Evolutionary conservation across 2,329 filamentous ascomycete species (phyloP), one percentile per base, ranked within the genome.

Genomic region (Aspergillus neotritici): DNA sequence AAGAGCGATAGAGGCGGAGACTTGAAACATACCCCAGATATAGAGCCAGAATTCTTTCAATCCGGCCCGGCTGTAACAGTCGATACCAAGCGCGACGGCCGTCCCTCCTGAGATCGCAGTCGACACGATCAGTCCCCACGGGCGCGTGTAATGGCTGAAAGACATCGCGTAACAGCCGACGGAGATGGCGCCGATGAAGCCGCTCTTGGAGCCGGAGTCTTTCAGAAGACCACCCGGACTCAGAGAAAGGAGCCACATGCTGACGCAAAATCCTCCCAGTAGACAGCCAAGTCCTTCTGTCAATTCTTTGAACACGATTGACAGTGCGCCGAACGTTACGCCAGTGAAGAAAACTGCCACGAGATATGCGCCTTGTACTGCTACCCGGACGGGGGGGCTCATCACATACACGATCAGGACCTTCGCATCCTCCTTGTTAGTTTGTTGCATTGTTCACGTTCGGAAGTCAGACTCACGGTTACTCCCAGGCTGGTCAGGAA

Each of bases 21-120:
- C 31, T 14, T 17, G 4, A 28, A 6, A 38, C 75, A 64, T 62
- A 80, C 77, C 72, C 91, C 91, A 97, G 31, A 94, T 75, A 62
- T 94, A 97, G 5, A 87, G 77, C 91, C 91, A 97, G 54, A 96
- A 96, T 63, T 97, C 91, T 64, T 95, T 96, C 55, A 94, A 71
- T 0, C 91, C 91, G n/a, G 89, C 88, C 49, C 82, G 76, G 57
- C 83, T 91, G 56, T 91, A 94, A 65, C 88, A 94, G 63, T 97
- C 91, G 45, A 97, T 86, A 2, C 91, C 91, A 2, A 97, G 67
- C 11, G 94, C 78, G 1, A 84, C 74, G 3, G 80, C 80, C 0
- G 88, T 95, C 3, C 88, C 84, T 6, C 91, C 91, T 4, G 81
- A 77, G 60, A 96, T 94, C 0, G 90, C 80, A 10, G 88, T 88